Evolutionary conservation across 345 rosid species (phyloP), one percentile per base, ranked within the genome.

Genomic region (Sisymbrium irio): DNA sequence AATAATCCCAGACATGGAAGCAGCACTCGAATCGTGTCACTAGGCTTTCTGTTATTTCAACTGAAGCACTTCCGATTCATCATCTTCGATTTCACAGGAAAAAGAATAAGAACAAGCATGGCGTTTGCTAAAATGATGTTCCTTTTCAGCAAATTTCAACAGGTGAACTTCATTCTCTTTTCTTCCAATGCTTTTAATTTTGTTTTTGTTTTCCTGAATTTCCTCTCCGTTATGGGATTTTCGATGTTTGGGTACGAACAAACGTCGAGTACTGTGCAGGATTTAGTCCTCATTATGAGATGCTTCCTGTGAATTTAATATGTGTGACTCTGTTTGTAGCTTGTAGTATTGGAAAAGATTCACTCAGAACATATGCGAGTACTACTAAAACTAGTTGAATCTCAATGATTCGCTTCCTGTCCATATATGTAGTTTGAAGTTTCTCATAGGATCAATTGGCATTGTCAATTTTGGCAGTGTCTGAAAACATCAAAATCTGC

Each of bases 81-180:
- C 40, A 4, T 61, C 77, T 42, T 54, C n/a, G 55, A 54, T 54
- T 66, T 54, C 22, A 12, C 6, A 27, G 39, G 2, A 41, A 19
- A 20, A 13, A 33, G 9, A 51, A 1, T 2, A 42, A 46, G 1
- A 51, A 1, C 1, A 42, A 46, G 1, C 18, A 76, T 76, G 74
- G 79, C 74, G 35, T 76, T 64, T 71, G 22, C 73, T 3, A 65
- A 77, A 72, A 33, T 72, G 49, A 5, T 36, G 9, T 77, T 77
- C 44, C 73, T 77, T 61, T 77, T 77, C 77, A 66, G 37, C 73
- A 77, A 77, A 60, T 77, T 77, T 66, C 81, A 77, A 50, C 81
- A 77, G 77, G 81, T 77, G 57, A 65, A 47, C 1, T 40, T 1
- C 33, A 17, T 19, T 27, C 45, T 37, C 50, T 62, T 25, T 54